Base-by-base conservation (phyloP, 176 grass and related monocot species). In the Hyparrhenia diplandra region DNA sequence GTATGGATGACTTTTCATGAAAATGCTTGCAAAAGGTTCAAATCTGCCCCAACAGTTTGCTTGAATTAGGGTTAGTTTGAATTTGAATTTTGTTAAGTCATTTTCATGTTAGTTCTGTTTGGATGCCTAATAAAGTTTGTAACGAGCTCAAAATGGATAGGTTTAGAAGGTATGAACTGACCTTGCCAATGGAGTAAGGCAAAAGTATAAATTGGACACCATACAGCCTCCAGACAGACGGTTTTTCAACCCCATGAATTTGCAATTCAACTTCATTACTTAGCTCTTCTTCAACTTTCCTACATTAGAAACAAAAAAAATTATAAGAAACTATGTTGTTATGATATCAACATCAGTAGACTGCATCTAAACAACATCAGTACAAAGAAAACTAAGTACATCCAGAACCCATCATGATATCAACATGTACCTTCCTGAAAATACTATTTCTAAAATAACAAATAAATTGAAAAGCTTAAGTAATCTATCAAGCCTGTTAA, bases 241-340 rank as follows among this genome's bases (percentile, higher is more conserved):
- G 95, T 80, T 90, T 98, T 61, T 98, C 86, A 47, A 87, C 78
- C 71, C 92, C 95, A 71, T 98, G 95, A 43, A 98, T 98, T 71
- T 94, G 95, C 64, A 98, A 91, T 78, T 98, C 86, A 28, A 98
- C 90, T 80, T 94, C 95, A 79, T 87, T 85, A 75, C 72, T 87
- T 49, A 94, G 84, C 74, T 88, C 86, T 80, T 89, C 88, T 79
- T 94, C 88, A 16, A 87, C 71, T 43, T 94, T 94, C 79, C 95
- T 98, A 82, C 65, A 94, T 64, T 13, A 80, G 21, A 57, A 30
- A 84, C 43, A 41, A 41, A 30, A 30, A 3, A 6, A 64, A 25
- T 66, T 32, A 82, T 58, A 67, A 78, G 35, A 54, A 87, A 51
- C 13, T 58, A 64, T 13, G 17, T n/a, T n/a, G n/a, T n/a, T n/a